phyloP scores from a whole-genome alignment of 768 basidiomycete genomes.

The Gyrodon lividus region DNA sequence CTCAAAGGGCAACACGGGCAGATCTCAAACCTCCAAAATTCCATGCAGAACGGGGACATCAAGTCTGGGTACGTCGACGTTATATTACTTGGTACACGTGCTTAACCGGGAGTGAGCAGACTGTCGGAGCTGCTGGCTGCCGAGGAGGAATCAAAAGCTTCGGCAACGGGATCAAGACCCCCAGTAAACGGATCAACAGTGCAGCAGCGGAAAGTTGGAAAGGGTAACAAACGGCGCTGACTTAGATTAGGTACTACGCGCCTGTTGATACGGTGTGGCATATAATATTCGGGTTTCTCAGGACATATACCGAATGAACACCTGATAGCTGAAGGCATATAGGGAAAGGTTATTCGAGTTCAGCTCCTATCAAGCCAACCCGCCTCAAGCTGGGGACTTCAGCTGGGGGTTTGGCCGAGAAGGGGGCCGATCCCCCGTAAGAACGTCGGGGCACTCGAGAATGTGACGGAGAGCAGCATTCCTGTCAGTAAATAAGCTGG shows the following conservation, averaged over 20 bases:
- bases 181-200: slow-evolving; percentile 18
- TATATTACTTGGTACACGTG: not conserved
- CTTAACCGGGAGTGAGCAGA: slow-evolving; percentile 27
- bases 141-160: slow-evolving; percentile 37
- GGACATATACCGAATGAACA: not conserved
- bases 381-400: slow-evolving; percentile 9
- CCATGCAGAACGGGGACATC: slow-evolving; percentile 57
- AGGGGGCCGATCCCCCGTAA: slow-evolving; percentile 1
- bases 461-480: slow-evolving; percentile 55
- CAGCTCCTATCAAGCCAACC: not conserved
- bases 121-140: slow-evolving; percentile 44
- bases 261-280: slow-evolving; percentile 1
- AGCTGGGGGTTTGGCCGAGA: slow-evolving; percentile 10
- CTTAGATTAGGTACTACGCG: not conserved
- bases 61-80: slow-evolving; percentile 49
- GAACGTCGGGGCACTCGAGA: slow-evolving; percentile 47
- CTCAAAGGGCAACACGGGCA: slow-evolving; percentile 61
- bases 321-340: not conserved
- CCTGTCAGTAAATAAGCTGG: slow-evolving; percentile 31
- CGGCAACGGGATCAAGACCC: slow-evolving; percentile 19
- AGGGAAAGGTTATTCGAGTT: not conserved
- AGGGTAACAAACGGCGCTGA: slow-evolving; percentile 35
- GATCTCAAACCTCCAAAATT: slow-evolving; percentile 52
- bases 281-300: slow-evolving; percentile 3
- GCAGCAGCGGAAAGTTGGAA: slow-evolving; percentile 37